Evolutionary conservation across 345 rosid species (phyloP), one percentile per base, ranked within the genome.

Genomic region (Cardamine occulta): DNA sequence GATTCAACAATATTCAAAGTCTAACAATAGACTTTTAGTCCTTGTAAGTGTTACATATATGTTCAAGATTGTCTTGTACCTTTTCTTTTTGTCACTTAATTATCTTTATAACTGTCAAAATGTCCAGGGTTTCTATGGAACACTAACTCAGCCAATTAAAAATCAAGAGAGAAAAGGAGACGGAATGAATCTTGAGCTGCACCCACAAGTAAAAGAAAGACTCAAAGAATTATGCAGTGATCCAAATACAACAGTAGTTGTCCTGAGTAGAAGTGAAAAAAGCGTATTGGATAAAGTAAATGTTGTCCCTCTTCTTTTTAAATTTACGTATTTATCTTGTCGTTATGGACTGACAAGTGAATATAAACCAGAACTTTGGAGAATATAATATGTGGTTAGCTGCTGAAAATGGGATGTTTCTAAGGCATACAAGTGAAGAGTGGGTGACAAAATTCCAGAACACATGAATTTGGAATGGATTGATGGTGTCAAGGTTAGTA

Each of bases 391-490:
- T 93, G 87, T 95, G 98, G 98, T 62, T 95, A 79, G 99, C 96
- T 35, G 98, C 98, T 45, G 99, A 95, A 82, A 91, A 95, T 53
- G 99, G 99, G 53, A 92, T 95, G 93, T 95, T 95, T 80, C 65
- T 92, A 66, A 90, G 96, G 65, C 87, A 71, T 63, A 87, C 98
- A 39, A 81, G 74, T 39, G 94, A 88, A 67, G 82, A 83, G 2
- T 95, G 99, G 99, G 89, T 90, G 93, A 89, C 97, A 47, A 93
- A 66, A 93, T 90, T 88, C 96, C 98, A 2, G 97, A 95, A 73
- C 86, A 87, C 80, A 83, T 86, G 69, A 93, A 96, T 67, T 80
- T 96, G 89, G 97, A 93, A 53, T 96, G 98, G 98, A 88, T 88
- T 21, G 98, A 96, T 80, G 92, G 99, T 66, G 93, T 96, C 74